Conservation (phyloP, 768 basidiomycete species). For the Porpolomopsis calyptriformis region DNA sequence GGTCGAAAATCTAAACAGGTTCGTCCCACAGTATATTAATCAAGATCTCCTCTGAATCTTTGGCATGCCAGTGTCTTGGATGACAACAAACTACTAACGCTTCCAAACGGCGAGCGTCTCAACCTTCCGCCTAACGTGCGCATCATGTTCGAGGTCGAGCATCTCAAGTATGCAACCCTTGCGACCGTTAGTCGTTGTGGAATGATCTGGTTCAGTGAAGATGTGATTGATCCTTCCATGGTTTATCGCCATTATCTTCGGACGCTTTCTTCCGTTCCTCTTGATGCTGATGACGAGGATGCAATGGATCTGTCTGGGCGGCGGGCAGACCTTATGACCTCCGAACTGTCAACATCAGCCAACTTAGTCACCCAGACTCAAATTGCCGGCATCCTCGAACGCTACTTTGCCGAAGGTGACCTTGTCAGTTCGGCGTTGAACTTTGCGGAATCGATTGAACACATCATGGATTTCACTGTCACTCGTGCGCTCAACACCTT, state of each 20-base stretch:
- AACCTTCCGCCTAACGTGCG: constrained; percentile 94
- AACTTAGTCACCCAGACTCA: constrained; percentile 69
- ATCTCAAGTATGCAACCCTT: constrained; percentile 90
- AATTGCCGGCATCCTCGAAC: constrained; percentile 63
- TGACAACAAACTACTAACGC: constrained; percentile 93
- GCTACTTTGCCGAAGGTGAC: constrained; percentile 74
- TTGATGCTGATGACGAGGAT: constrained; percentile 90
- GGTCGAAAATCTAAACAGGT: constrained; percentile 99
- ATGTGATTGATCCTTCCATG: constrained; percentile 86
- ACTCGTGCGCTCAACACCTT: constrained; percentile 90
- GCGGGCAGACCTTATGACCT: constrained; percentile 34
- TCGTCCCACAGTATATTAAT: constrained; percentile 15
- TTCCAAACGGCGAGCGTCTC: constrained; percentile 96
- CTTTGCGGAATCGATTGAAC: constrained; percentile 78
- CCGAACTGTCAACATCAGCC: constrained; percentile 44
- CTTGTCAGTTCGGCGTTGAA: constrained; percentile 70
- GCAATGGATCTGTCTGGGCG: constrained; percentile 49
- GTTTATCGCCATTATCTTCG: constrained; percentile 82
- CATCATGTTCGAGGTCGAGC: constrained; percentile 99
- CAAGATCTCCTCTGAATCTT: constrained; percentile 2
- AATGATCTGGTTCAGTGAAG: constrained; percentile 99
- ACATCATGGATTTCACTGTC: constrained; percentile 97
- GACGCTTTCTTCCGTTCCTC: constrained; percentile 57
- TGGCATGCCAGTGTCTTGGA: constrained; percentile 71
- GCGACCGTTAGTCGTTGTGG: constrained; percentile 99